Conservation (phyloP, 108 stramenopile genomes). For the Nitzschia sp. region DNA sequence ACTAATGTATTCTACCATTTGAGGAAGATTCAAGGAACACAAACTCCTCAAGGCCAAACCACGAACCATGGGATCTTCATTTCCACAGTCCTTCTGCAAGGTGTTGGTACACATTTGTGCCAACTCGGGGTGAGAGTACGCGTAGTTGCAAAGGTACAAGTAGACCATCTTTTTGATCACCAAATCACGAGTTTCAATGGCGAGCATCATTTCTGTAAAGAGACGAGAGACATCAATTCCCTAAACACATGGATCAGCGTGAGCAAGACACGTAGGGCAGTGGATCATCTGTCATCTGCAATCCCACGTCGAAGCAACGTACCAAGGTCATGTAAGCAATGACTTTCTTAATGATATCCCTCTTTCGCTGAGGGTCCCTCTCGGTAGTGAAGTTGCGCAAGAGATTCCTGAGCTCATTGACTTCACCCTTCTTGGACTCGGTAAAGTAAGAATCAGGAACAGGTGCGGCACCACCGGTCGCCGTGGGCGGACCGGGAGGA, state of each 20-base stretch:
- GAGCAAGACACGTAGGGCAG: neutral
- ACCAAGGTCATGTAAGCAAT: conserved; percentile 83
- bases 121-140: conserved; percentile 93
- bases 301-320: neutral
- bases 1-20: conserved; percentile 96
- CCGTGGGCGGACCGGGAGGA: neutral
- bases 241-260: neutral
- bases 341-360: conserved; percentile 99
- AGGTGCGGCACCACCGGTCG: conserved; percentile 25
- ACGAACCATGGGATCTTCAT: conserved; percentile 99
- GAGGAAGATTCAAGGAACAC: conserved; percentile 88
- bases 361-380: conserved; percentile 88
- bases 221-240: conserved; percentile 99
- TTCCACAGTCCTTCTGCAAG: conserved; percentile 93
- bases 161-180: conserved; percentile 99
- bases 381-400: conserved; percentile 90
- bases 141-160: conserved; percentile 95
- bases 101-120: conserved; percentile 99
- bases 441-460: conserved; percentile 92
- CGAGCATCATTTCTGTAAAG: conserved; percentile 99
- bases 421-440: conserved; percentile 93
- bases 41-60: conserved; percentile 95
- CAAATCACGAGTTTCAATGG: conserved; percentile 92
- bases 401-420: conserved; percentile 90
- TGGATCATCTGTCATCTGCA: neutral